Conservation (phyloP, 2,329 filamentous ascomycete genomes). For the Phaeosphaeriaceae sp. region DNA sequence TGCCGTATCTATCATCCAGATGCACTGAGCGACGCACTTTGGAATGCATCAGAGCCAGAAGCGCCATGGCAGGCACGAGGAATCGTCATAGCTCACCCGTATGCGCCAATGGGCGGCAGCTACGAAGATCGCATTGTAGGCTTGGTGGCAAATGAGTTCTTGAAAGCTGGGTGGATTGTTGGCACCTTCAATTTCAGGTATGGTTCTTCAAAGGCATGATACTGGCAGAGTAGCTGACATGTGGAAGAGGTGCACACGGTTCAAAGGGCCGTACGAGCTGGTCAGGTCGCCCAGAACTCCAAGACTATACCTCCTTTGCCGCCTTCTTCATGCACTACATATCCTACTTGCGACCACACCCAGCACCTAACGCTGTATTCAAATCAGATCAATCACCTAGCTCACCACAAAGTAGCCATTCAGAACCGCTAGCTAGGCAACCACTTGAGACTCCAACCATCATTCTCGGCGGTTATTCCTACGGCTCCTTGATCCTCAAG, state of each 20-base stretch:
- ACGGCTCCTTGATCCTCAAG: slow-evolving; percentile 82
- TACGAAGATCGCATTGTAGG: slow-evolving; percentile 83
- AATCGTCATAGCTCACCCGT: slow-evolving; percentile 85
- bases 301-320: slow-evolving; percentile 83
- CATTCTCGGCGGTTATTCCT: slow-evolving; percentile 84
- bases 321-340: slow-evolving; percentile 80
- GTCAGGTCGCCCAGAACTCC: slow-evolving; percentile 79
- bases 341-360: slow-evolving; percentile 56
- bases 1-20: slow-evolving; percentile 78
- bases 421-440: neutral
- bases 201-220: slow-evolving; percentile 7
- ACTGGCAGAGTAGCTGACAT: neutral
- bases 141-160: slow-evolving; percentile 66
- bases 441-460: slow-evolving; percentile 38
- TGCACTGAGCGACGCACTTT: slow-evolving; percentile 22
- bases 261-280: slow-evolving; percentile 84
- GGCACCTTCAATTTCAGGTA: slow-evolving; percentile 93
- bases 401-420: neutral
- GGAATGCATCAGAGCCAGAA: neutral
- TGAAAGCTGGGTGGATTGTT: slow-evolving; percentile 76
- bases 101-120: slow-evolving; percentile 83
- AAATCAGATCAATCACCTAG: slow-evolving; percentile 21
- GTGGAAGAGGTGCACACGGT: slow-evolving; percentile 71
- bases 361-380: slow-evolving; percentile 20
- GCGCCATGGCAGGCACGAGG: slow-evolving; percentile 52